Base-by-base conservation (phyloP, 169 alveolate genomes). In the Plasmodium cynomolgi region DNA sequence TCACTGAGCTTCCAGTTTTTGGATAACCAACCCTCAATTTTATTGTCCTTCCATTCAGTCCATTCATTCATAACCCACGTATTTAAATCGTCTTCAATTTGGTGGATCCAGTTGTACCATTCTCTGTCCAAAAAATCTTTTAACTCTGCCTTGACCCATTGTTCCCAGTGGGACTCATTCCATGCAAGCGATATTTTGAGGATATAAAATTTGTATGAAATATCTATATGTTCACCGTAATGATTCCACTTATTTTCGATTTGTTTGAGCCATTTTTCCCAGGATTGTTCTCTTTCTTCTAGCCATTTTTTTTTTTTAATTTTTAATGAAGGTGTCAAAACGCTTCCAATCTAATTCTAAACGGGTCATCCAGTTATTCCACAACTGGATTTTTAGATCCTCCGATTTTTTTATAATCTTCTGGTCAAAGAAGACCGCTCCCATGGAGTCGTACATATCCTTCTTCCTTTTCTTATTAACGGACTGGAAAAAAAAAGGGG, bases 91-190 rank as follows among this genome's bases (percentile, higher is more conserved):
- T n/a, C 37, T 82, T 82, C 68, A 82, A 1, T 82, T 82, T 82
- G 34, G 3, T 26, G 7, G 56, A 82, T 29, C 90, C 90, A 82
- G 2, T 50, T 56, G 17, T 20, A 15, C 54, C 39, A 47, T 13
- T 82, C 90, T 54, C 6, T 33, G 8, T 82, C 33, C 50, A 54
- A 26, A 17, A 31, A 31, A n/a, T 15, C 4, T 82, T 47, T 20
- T 50, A 15, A 26, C 68, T 82, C 90, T 5, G 54, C 68, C 37
- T 29, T 82, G 8, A 33, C 41, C 58, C 90, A 82, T 6, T 82
- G 37, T 82, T 17, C 90, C 79, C 90, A 82, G 33, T 82, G 86
- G n/a, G 58, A 41, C 11, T 56, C 62, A 82, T 82, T 77, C 75
- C 75, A 82, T n/a, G 20, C 4, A 56, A 29, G 13, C 0, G 77